Base-by-base conservation (phyloP, 179 eudicot species). In the Gypsophila paniculata region DNA sequence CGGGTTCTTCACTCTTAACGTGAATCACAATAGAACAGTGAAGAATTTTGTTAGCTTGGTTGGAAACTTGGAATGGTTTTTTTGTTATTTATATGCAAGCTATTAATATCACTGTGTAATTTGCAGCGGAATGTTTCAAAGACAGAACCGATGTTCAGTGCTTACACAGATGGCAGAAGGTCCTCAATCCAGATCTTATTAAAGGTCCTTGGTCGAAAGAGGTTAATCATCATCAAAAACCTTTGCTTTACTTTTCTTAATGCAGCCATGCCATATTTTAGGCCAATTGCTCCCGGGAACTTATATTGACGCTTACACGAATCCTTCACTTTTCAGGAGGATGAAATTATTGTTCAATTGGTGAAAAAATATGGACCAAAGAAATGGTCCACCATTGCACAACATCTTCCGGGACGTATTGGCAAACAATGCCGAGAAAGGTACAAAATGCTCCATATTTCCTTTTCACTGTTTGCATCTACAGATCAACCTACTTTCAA, bases 181-280 rank as follows among this genome's bases (percentile, higher is more conserved):
- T 93, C 73, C 83, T 93, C 61, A 89, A 93, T 83, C 98, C 98
- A 25, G 98, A 91, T 70, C 98, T 93, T 68, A 82, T 93, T 65
- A 93, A 93, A 86, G 98, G 98, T 65, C 98, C 98, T 73, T 93
- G 98, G 98, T 86, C 98, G 48, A 93, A 93, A 85, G 97, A 91
- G 97, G 98, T 89, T 66, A 74, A 21, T 48, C 54, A 26, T 65
- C 26, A 26, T 26, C 21, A 52, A n/a, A n/a, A n/a, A 65, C 62
- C 32, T 19, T 65, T 57, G 54, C n/a, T 74, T 3, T 55, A 44
- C 60, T 48, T 11, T 64, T 63, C 68, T 65, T 39, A 13, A 22
- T 49, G 44, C 54, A 23, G 21, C 21, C 22, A 19, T 73, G 22
- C 51, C n/a, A 6, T 72, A 44, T 60, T 22, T 72, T 69, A 68